Conservation (phyloP, 371 early-diverging fungal genomes). For the Mycotypha africana region DNA sequence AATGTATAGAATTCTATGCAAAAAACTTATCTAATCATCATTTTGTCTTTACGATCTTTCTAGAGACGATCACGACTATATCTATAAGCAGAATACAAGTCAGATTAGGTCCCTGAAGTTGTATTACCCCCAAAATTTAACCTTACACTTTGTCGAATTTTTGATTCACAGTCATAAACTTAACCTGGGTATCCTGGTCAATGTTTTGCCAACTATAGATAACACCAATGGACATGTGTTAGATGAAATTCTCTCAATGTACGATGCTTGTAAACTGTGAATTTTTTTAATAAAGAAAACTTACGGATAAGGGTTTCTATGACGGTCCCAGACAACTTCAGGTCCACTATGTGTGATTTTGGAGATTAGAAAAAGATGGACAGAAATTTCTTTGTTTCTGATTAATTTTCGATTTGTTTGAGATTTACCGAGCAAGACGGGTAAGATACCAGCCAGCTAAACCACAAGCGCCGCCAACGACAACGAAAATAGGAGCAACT, state of each 20-base stretch:
- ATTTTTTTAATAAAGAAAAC: constrained; percentile 8
- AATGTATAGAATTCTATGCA: no score
- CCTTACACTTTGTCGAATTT: constrained; percentile 48
- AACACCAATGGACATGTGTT: no score
- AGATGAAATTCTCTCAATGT: not conserved
- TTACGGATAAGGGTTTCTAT: constrained; percentile 45
- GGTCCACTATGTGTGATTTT: constrained; percentile 34
- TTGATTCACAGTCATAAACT: constrained; percentile 50
- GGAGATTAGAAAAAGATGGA: no score
- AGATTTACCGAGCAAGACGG: constrained; percentile 27
- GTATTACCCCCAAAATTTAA: no score
- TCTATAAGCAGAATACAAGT: constrained; percentile 3
- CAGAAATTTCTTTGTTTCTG: not conserved
- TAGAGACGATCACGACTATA: constrained; percentile 19
- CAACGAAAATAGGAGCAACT: constrained; percentile 44
- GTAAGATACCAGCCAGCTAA: constrained; percentile 44
- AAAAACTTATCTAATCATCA: no score
- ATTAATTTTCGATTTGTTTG: not conserved
- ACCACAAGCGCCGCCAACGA: constrained; percentile 45
- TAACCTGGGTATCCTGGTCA: constrained; percentile 47
- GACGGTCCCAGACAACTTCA: constrained; percentile 52
- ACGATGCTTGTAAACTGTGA: not conserved
- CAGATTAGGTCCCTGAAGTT: not conserved
- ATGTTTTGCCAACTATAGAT: constrained; percentile 40
- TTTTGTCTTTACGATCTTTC: no score